Conservation (phyloP, 1,284 basidiomycete genomes). For the Caloboletus firmus region DNA sequence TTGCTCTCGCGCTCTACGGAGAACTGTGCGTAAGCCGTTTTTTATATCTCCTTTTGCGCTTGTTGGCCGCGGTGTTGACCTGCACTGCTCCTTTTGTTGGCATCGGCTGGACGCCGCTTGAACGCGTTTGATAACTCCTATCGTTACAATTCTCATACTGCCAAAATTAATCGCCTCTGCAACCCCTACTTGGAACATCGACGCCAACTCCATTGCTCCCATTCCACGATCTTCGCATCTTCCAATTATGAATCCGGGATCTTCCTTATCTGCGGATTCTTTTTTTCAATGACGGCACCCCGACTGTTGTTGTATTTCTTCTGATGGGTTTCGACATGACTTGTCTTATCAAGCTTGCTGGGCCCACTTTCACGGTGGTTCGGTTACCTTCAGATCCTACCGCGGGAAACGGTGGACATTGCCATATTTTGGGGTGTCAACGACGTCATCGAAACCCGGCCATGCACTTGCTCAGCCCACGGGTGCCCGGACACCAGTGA, state of each 20-base stretch:
- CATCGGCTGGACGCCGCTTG: constrained; percentile 17
- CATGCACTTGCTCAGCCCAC: constrained; percentile 19
- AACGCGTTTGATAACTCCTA: constrained; percentile 10
- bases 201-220: constrained; percentile 15
- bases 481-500: constrained; percentile 9
- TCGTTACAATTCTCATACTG: constrained; percentile 14
- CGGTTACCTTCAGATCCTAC: constrained; percentile 68
- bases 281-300: constrained; percentile 9
- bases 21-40: constrained; percentile 56
- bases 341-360: constrained; percentile 36
- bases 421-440: constrained; percentile 61
- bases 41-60: neutral
- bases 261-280: constrained; percentile 15
- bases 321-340: constrained; percentile 10
- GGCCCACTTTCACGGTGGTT: constrained; percentile 57
- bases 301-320: neutral
- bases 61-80: constrained; percentile 9
- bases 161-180: constrained; percentile 22
- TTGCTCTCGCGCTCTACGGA: constrained; percentile 60
- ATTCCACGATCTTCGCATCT: constrained; percentile 13
- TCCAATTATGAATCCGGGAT: constrained; percentile 25
- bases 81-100: constrained; percentile 4
- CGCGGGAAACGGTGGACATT: constrained; percentile 50
- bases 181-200: constrained; percentile 16
- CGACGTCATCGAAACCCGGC: constrained; percentile 18